A percentile compares a stretch with the other conserved stretches of the same genome.
phyloP scores from a whole-genome alignment of 2,329 filamentous ascomycete species.

The Colletotrichum orbiculare region DNA sequence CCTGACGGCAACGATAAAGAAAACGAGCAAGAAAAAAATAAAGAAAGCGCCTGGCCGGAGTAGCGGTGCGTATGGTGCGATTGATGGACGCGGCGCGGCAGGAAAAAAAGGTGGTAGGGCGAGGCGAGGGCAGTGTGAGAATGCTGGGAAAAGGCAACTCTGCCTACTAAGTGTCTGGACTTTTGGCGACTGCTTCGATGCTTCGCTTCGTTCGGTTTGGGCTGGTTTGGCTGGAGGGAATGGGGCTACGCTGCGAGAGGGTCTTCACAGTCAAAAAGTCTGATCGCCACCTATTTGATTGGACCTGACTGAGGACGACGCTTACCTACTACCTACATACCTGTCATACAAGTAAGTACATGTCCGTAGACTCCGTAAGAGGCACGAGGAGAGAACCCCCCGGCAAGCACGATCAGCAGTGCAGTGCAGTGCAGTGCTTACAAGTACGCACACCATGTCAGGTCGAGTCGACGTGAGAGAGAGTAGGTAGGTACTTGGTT shows the following conservation, averaged over 20 bases:
- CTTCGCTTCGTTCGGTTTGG: constrained; percentile 26
- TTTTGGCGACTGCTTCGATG: too few relatives aligned
- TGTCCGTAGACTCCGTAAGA: too few relatives aligned
- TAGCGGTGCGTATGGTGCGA: constrained; percentile 30
- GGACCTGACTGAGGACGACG: constrained; percentile 39
- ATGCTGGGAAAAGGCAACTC: constrained; percentile 27
- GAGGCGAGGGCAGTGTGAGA: background rate
- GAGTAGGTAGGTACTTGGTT: background rate
- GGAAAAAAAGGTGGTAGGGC: too few relatives aligned
- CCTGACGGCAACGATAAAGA: constrained; percentile 30
- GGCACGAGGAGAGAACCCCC: too few relatives aligned
- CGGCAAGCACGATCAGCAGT: too few relatives aligned
- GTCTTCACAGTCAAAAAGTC: constrained; percentile 45
- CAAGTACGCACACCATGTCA: too few relatives aligned
- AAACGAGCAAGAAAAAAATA: constrained; percentile 15
- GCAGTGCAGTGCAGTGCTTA: too few relatives aligned
- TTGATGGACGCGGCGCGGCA: constrained; percentile 26
- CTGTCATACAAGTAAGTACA: too few relatives aligned
- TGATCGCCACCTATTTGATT: constrained; percentile 50
- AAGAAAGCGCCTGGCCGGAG: constrained; percentile 37
- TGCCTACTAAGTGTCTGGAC: constrained; percentile 30
- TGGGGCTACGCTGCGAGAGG: constrained; percentile 27
- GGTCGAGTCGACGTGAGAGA: constrained; percentile 1
- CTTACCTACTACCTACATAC: too few relatives aligned
- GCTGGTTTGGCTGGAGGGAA: constrained; percentile 17